Conservation (phyloP, 495 filamentous ascomycete genomes). For the Neurospora sp. region DNA sequence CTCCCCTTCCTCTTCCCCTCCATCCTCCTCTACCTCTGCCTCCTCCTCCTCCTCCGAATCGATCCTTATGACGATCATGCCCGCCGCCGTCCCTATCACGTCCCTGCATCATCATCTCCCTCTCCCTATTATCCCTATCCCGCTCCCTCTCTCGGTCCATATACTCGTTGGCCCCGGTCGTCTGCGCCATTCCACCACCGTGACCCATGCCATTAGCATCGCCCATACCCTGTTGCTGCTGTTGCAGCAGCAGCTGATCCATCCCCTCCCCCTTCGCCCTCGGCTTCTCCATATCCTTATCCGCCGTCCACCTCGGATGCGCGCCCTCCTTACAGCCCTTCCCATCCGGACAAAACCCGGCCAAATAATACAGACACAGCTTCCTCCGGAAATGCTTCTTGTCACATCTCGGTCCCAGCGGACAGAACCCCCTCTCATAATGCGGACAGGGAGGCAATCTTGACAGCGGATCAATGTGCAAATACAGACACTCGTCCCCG, state of each 20-base stretch:
- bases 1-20: constrained; percentile 17
- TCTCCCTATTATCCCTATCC: constrained; percentile 8
- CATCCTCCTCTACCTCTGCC: constrained; percentile 24
- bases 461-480: constrained; percentile 78
- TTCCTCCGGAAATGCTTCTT: constrained; percentile 73
- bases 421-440: constrained; percentile 93
- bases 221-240: background rate
- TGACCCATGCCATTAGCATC: background rate
- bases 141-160: constrained; percentile 7
- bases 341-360: constrained; percentile 90
- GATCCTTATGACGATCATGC: constrained; percentile 22
- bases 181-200: background rate
- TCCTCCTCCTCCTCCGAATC: constrained; percentile 24
- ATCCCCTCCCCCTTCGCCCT: constrained; percentile 46
- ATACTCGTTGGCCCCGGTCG: constrained; percentile 2
- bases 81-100: constrained; percentile 22
- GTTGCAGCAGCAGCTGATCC: constrained; percentile 40
- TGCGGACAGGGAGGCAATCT: constrained; percentile 81
- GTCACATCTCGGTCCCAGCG: constrained; percentile 73
- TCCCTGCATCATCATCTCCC: constrained; percentile 15
- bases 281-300: constrained; percentile 61
- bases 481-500: constrained; percentile 92
- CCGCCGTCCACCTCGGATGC: constrained; percentile 61
- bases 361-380: constrained; percentile 78
- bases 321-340: constrained; percentile 63